Evolutionary conservation across 352 stramenopile species (phyloP), one percentile per base, ranked within the genome.

Genomic region (Globisporangium middletonii): DNA sequence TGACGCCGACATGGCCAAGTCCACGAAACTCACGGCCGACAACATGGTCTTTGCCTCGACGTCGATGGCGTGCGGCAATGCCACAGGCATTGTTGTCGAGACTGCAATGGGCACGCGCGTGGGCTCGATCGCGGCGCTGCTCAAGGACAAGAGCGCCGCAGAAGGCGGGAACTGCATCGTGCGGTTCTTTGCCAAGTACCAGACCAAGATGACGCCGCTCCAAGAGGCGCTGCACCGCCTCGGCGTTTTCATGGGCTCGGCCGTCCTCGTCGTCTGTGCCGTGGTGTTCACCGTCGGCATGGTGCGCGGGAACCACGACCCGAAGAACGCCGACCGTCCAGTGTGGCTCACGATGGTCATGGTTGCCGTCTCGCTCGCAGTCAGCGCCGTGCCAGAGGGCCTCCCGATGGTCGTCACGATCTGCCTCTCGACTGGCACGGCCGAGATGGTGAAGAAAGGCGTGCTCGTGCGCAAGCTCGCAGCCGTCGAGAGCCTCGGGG

Each of bases 161-260:
- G 44, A 55, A 19, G 42, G 63, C 18, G 65, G 46, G 38, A 73
- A 67, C 45, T 66, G 57, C 30, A 38, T 68, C 15, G 11, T 53
- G 0, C 43, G 49, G 0, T 72, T 59, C 51, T 49, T 75, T 8
- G 59, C 53, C 16, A 63, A 71, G 44, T 71, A 71, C 56, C 55
- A 72, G 19, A 59, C 68, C 11, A 77, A 77, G 55, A 66, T 77
- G 64, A 97, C 88, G 26, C 91, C 91, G n/a, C 71, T 97, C 5
- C 89, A 97, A 67, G 57, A 87, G n/a, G 57, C 68, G 48, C 95
- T 99, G 73, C 94, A 98, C 77, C 83, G 92, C 37, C 78, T 99
- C 43, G 92, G 93, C 28, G 70, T 98, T 12, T 90, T 88, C 53
- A 88, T 92, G 63, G 70, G 90, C 5, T 88, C 77, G 43, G 89